These are phyloP conservation scores for Silene conica DNA, from an alignment of 148 eudicot genomes.

Conservation along the genomic window DNA sequence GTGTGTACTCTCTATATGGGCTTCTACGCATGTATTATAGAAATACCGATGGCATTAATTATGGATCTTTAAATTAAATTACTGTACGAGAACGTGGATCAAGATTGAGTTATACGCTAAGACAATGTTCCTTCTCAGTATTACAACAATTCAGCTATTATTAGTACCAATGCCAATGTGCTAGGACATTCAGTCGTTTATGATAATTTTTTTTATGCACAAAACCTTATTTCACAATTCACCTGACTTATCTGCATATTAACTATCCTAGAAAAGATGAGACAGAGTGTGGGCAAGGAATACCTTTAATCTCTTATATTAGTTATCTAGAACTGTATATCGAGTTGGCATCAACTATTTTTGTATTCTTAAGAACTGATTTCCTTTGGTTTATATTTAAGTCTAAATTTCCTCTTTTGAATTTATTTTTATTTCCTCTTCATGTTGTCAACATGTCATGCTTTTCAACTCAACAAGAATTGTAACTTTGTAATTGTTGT, in stretches of 20 bases:
- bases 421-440: not conserved
- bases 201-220: not conserved
- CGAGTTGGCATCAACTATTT: not conserved
- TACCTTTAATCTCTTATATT: not conserved
- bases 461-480: not conserved
- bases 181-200: not conserved
- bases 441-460: not conserved
- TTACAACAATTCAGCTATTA: not conserved
- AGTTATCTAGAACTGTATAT: not conserved
- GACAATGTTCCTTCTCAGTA: not conserved
- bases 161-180: not conserved
- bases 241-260: not conserved
- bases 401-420: not conserved
- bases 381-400: not conserved
- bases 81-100: not conserved
- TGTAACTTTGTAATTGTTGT: not conserved
- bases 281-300: not conserved
- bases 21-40: too few relatives aligned
- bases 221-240: not conserved
- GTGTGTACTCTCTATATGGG: not conserved
- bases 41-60: not conserved
- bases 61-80: not conserved
- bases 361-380: not conserved
- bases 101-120: not conserved
- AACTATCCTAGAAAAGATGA: conserved; percentile 5